Evolutionary conservation across 305 asterid species (phyloP).

Genomic region (Coffea humblotiana): DNA sequence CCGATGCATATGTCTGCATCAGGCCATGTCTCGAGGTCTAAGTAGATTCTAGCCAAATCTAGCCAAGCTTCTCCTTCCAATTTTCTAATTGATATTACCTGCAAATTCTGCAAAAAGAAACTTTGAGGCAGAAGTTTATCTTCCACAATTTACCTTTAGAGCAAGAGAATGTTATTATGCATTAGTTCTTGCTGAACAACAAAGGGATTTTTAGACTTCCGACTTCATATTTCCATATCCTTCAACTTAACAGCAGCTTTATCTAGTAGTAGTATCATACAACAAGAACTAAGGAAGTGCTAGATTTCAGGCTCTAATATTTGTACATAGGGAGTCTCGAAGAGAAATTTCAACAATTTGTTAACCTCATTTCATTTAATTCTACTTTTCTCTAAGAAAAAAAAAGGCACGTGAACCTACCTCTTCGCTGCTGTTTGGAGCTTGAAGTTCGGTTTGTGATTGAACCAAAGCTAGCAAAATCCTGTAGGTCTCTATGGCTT

Average conservation of each 20-base stretch:
- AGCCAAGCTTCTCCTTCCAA: slow-evolving; percentile 78
- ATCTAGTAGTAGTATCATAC: not conserved
- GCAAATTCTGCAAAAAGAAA: slow-evolving; percentile 18
- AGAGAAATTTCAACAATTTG: not conserved
- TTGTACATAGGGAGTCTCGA: not conserved
- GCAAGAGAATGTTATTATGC: not conserved
- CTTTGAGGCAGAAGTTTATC: not conserved
- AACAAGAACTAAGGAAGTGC: not conserved
- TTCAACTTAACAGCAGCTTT: not conserved
- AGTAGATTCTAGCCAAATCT: slow-evolving; percentile 78
- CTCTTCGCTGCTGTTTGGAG: slow-evolving; percentile 24
- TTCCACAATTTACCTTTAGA: not conserved
- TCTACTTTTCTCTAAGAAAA: too few species aligned
- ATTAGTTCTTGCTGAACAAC: not conserved
- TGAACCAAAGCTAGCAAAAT: slow-evolving; percentile 65
- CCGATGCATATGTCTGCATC: slow-evolving; percentile 65
- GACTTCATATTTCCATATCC: not conserved
- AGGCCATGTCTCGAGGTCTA: slow-evolving; percentile 54
- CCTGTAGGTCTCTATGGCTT: slow-evolving; percentile 76
- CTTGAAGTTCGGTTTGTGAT: slow-evolving; percentile 41
- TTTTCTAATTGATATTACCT: slow-evolving; percentile 40
- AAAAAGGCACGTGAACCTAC: slow-evolving; percentile 19
- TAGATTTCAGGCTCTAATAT: not conserved
- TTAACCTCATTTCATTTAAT: not conserved
- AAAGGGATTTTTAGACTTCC: not conserved